Conservation (phyloP, 768 basidiomycete genomes). For the Neoboletus magnificus region DNA sequence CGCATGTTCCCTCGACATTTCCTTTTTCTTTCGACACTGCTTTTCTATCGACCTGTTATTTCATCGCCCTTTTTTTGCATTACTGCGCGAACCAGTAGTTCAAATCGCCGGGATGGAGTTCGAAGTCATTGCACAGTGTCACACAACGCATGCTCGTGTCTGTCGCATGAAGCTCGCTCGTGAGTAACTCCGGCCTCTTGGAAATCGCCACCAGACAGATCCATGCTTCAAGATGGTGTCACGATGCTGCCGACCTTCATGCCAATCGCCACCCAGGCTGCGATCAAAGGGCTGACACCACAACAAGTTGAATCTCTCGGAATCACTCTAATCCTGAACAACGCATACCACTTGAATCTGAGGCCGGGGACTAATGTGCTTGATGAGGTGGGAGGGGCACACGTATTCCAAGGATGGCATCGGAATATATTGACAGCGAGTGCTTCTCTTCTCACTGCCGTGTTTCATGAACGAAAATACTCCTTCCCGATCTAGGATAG, state of each 20-base stretch:
- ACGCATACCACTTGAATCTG: conserved; percentile 88
- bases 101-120: conserved; percentile 59
- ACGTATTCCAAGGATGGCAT: conserved; percentile 86
- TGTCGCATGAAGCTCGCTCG: conserved; percentile 83
- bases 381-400: conserved; percentile 77
- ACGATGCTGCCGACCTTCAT: conserved; percentile 89
- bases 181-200: conserved; percentile 33
- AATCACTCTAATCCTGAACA: conserved; percentile 81
- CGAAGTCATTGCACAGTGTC: conserved; percentile 76
- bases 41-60: too few relatives aligned
- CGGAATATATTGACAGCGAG: conserved; percentile 79
- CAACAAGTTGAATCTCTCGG: conserved; percentile 82
- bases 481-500: conserved; percentile 55
- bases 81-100: too few relatives aligned
- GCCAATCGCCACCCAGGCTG: conserved; percentile 91
- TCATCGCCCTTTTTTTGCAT: background rate
- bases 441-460: conserved; percentile 1
- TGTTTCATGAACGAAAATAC: background rate
- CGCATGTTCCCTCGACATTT: background rate
- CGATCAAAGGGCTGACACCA: conserved; percentile 87
- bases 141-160: conserved; percentile 78
- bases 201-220: conserved; percentile 1
- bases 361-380: conserved; percentile 77
- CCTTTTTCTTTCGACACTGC: background rate
- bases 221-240: conserved; percentile 54